phyloP scores from a whole-genome alignment of 2,329 filamentous ascomycete genomes.

The Penicillium glabrum region DNA sequence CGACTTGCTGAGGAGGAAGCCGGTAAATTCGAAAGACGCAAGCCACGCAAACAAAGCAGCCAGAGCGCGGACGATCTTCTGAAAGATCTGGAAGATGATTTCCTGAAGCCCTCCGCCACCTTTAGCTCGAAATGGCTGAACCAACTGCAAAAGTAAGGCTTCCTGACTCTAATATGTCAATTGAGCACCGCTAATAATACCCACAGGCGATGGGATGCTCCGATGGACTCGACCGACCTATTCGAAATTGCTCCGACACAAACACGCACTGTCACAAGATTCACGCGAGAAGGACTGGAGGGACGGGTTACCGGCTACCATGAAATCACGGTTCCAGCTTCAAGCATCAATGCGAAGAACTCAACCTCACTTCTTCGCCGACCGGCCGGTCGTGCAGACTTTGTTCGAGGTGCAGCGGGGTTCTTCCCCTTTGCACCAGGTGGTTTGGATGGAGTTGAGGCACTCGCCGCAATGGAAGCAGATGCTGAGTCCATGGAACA shows the following conservation, averaged over 20 bases:
- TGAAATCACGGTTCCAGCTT: slow-evolving; percentile 88
- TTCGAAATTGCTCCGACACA: slow-evolving; percentile 88
- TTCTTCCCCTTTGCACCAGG: slow-evolving; percentile 94
- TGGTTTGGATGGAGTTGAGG: slow-evolving; percentile 82
- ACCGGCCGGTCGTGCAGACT: slow-evolving; percentile 81
- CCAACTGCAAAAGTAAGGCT: slow-evolving; percentile 70
- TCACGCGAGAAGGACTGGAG: slow-evolving; percentile 86
- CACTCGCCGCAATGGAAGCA: slow-evolving; percentile 79
- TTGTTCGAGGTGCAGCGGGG: slow-evolving; percentile 87
- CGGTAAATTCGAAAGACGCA: slow-evolving; percentile 34
- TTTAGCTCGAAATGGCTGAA: slow-evolving; percentile 89
- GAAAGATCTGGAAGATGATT: slow-evolving; percentile 69
- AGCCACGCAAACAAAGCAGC: slow-evolving; percentile 44
- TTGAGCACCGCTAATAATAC: slow-evolving; percentile 4
- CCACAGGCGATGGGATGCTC: slow-evolving; percentile 71
- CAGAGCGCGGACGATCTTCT: slow-evolving; percentile 62
- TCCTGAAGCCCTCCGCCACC: slow-evolving; percentile 72
- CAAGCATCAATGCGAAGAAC: slow-evolving; percentile 89
- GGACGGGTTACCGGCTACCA: slow-evolving; percentile 90
- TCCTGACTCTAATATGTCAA: background rate
- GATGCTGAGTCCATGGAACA: slow-evolving; percentile 59
- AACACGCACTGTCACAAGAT: slow-evolving; percentile 90
- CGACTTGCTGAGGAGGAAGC: slow-evolving; percentile 32
- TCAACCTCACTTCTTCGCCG: slow-evolving; percentile 86
- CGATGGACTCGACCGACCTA: slow-evolving; percentile 76